Percentiles rank a stretch among this genome's conserved stretches.
Evolutionary conservation across 1,139 yeast genomes (phyloP).

Genomic region (Spathaspora sp.): DNA sequence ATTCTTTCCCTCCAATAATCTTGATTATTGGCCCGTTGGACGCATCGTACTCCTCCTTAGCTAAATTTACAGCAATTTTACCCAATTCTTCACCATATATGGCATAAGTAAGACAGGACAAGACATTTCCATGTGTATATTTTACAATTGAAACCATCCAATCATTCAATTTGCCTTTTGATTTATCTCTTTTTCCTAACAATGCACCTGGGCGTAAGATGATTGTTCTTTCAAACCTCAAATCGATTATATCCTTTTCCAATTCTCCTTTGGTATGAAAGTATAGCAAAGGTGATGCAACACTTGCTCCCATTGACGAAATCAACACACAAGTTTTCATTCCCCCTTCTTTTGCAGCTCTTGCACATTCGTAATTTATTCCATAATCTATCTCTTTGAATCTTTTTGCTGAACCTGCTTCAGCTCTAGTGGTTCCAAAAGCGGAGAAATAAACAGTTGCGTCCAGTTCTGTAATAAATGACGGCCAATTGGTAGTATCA

Average conservation of each 20-base stretch:
- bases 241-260: conserved; percentile 55
- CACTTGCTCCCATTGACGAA: conserved; percentile 58
- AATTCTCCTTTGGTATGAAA: conserved; percentile 61
- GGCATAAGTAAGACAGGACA: conserved; percentile 32
- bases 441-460: conserved; percentile 48
- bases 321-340: conserved; percentile 63
- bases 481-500: conserved; percentile 46
- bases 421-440: conserved; percentile 73
- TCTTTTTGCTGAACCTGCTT: conserved; percentile 67
- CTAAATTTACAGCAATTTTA: conserved; percentile 36
- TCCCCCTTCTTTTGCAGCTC: conserved; percentile 68
- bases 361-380: conserved; percentile 60
- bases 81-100: conserved; percentile 50
- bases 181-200: conserved; percentile 55
- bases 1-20: conserved; percentile 2
- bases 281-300: conserved; percentile 56
- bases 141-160: conserved; percentile 3
- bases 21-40: conserved; percentile 3
- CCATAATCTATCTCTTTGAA: conserved; percentile 73
- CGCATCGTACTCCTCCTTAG: conserved; percentile 9
- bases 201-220: conserved; percentile 72
- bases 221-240: conserved; percentile 64
- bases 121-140: conserved; percentile 29
- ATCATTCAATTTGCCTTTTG: conserved; percentile 36
- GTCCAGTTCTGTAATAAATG: conserved; percentile 17